Conservation (phyloP, 1,139 yeast genomes). For the Pichia sp. region DNA sequence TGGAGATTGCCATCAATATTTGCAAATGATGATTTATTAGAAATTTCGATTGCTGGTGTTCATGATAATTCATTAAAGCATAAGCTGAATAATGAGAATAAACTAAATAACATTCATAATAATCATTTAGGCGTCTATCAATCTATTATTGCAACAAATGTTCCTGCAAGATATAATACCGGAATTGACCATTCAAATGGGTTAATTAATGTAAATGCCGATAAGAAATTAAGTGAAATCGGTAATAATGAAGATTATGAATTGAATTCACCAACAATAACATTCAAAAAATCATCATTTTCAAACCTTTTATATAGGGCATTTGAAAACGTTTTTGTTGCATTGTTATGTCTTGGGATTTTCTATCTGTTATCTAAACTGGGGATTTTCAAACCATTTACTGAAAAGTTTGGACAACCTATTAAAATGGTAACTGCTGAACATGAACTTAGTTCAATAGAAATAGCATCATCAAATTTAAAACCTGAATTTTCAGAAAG, state of each 20-base stretch:
- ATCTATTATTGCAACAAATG: slow-evolving; percentile 22
- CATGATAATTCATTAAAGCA: slow-evolving; percentile 25
- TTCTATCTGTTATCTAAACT: slow-evolving; percentile 24
- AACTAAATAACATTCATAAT: slow-evolving; percentile 1
- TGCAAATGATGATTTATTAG: slow-evolving; percentile 27
- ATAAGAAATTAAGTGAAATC: slow-evolving; percentile 6
- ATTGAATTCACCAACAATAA: slow-evolving; percentile 13
- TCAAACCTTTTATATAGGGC: slow-evolving; percentile 26
- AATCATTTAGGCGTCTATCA: slow-evolving; percentile 20
- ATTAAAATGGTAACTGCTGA: neutral
- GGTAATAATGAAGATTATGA: slow-evolving; percentile 7
- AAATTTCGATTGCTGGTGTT: slow-evolving; percentile 30
- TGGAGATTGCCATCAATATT: slow-evolving; percentile 36
- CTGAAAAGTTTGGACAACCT: neutral
- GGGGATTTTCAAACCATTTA: slow-evolving; percentile 23
- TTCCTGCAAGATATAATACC: slow-evolving; percentile 4
- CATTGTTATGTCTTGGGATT: slow-evolving; percentile 22
- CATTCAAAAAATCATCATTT: slow-evolving; percentile 19
- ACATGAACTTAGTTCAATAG: neutral
- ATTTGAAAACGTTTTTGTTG: slow-evolving; percentile 34
- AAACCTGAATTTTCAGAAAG: neutral
- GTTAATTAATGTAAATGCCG: neutral
- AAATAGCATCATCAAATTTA: neutral
- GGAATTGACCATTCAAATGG: neutral
- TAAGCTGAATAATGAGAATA: neutral